Evolutionary conservation across 139 green algal genomes (phyloP).

Genomic region (Astrephomene gubernaculifera): DNA sequence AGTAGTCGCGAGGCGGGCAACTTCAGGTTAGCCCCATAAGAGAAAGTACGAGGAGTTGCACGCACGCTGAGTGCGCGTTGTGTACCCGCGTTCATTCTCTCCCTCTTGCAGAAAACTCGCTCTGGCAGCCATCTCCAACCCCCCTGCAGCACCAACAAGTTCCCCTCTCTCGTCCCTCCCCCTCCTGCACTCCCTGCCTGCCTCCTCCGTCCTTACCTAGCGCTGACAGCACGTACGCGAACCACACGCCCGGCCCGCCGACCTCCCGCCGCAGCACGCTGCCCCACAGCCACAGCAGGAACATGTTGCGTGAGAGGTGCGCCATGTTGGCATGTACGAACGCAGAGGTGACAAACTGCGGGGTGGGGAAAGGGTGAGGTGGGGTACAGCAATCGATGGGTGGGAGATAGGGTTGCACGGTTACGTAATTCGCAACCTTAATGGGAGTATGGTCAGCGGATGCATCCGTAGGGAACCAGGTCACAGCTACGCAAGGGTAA

Average conservation of each 20-base stretch:
- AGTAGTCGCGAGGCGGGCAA: background rate
- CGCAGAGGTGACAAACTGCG: slow-evolving; percentile 26
- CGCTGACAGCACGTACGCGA: slow-evolving; percentile 26
- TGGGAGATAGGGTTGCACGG: no score
- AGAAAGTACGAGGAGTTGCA: no score
- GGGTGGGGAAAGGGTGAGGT: background rate
- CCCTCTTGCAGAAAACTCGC: no score
- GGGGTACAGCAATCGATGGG: background rate
- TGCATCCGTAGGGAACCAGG: no score
- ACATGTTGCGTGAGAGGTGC: slow-evolving; percentile 41
- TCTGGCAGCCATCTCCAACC: no score
- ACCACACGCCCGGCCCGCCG: slow-evolving; percentile 18
- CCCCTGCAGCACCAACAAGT: no score
- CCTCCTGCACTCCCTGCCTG: background rate
- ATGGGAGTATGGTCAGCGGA: no score
- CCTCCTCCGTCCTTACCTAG: background rate
- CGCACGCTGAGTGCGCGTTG: no score
- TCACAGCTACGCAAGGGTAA: no score
- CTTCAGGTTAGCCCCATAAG: no score
- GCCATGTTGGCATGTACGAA: slow-evolving; percentile 41
- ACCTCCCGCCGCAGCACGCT: slow-evolving; percentile 21
- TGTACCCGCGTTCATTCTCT: no score
- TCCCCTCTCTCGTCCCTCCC: background rate
- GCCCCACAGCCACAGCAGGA: slow-evolving; percentile 39
- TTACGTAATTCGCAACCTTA: no score